A percentile compares a stretch with the other conserved stretches of the same genome.
These are phyloP conservation scores for Corymbia maculata DNA, from an alignment of 345 rosid genomes.

Conservation along the genomic window DNA sequence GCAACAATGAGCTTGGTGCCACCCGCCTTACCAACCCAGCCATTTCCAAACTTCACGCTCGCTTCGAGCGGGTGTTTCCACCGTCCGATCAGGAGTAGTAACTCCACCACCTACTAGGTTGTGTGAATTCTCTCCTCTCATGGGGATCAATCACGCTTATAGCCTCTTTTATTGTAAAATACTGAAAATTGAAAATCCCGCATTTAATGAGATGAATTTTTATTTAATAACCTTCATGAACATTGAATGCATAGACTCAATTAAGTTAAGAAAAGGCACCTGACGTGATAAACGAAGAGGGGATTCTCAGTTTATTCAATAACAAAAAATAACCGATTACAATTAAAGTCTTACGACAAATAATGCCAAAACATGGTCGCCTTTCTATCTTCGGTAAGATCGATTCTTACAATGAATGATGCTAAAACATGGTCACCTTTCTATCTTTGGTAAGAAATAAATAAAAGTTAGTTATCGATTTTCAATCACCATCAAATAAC, in stretches of 20 bases:
- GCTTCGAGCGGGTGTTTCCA: background rate
- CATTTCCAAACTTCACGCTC: background rate
- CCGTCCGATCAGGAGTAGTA: background rate
- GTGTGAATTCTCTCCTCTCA: background rate
- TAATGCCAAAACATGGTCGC: background rate
- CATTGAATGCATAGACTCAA: background rate
- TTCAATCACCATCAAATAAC: accelerated
- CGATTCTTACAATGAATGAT: background rate
- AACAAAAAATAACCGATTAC: background rate
- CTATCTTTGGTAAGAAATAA: accelerated
- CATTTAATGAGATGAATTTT: background rate
- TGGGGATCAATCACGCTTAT: background rate
- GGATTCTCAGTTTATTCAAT: background rate
- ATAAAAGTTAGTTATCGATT: background rate
- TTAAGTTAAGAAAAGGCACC: background rate
- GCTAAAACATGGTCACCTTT: background rate
- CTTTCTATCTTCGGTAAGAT: background rate
- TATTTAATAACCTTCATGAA: background rate
- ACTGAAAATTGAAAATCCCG: background rate
- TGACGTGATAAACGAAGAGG: background rate
- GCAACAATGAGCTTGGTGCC: background rate
- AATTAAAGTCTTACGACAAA: accelerated
- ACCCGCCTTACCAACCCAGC: background rate
- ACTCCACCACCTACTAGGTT: background rate
- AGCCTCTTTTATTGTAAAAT: background rate